Percentiles rank a stretch among this genome's conserved stretches.
phyloP scores from a whole-genome alignment of 169 alveolate genomes.

The Babesia ovata region DNA sequence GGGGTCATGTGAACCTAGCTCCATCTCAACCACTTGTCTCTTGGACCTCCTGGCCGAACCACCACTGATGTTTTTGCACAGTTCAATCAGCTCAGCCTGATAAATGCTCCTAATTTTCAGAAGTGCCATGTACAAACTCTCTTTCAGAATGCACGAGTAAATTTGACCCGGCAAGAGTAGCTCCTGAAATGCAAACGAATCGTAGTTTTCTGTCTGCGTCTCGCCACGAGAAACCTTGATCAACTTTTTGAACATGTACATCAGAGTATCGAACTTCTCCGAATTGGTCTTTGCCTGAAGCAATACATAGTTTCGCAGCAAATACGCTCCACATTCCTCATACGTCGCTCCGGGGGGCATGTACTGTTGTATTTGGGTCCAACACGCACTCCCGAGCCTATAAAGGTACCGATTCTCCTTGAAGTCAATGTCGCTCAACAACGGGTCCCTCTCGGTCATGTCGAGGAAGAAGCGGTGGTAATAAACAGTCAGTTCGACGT shows the following conservation, averaged over 20 bases:
- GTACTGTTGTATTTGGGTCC: slow-evolving; percentile 80
- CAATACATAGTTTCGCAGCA: slow-evolving; percentile 90
- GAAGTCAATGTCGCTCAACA: slow-evolving; percentile 82
- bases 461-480: slow-evolving; percentile 67
- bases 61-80: slow-evolving; percentile 43
- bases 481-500: slow-evolving; percentile 64
- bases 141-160: slow-evolving; percentile 80
- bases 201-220: slow-evolving; percentile 73
- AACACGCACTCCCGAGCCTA: slow-evolving; percentile 79
- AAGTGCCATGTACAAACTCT: slow-evolving; percentile 70
- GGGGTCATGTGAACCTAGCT: slow-evolving; percentile 15
- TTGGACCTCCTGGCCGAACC: slow-evolving; percentile 8
- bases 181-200: slow-evolving; percentile 86
- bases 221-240: slow-evolving; percentile 89
- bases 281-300: slow-evolving; percentile 90
- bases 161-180: slow-evolving; percentile 83
- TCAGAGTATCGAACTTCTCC: slow-evolving; percentile 92
- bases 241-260: slow-evolving; percentile 94
- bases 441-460: slow-evolving; percentile 71
- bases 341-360: slow-evolving; percentile 87
- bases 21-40: slow-evolving; percentile 23
- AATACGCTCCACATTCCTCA: slow-evolving; percentile 92
- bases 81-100: slow-evolving; percentile 54
- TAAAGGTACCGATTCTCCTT: slow-evolving; percentile 83
- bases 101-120: slow-evolving; percentile 67